A percentile compares a stretch with the other conserved stretches of the same genome.
Evolutionary conservation across 768 basidiomycete genomes (phyloP).

Genomic region (Obba rivulosa): DNA sequence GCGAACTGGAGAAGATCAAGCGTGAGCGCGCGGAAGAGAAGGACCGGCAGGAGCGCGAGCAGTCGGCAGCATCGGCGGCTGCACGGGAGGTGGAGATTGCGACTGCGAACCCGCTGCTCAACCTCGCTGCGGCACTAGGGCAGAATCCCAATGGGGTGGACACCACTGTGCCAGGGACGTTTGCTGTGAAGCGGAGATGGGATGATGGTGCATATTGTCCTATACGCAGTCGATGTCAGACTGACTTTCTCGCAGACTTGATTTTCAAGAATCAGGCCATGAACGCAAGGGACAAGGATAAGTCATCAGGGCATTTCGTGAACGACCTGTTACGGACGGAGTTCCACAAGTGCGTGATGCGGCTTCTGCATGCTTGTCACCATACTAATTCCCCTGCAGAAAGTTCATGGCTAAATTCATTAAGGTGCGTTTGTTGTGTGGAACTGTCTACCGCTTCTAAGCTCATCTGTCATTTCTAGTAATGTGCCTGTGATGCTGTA

Average conservation of each 20-base stretch:
- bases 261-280: constrained; percentile 99
- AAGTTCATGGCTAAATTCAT: constrained; percentile 94
- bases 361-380: constrained; percentile 1
- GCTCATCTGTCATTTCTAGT: no score
- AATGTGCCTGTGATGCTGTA: no score
- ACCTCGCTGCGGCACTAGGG: constrained; percentile 87
- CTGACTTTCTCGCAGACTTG: constrained; percentile 49
- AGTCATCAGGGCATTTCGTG: constrained; percentile 76
- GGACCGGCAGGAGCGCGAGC: constrained; percentile 71
- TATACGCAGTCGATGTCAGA: constrained; percentile 9
- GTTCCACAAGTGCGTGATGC: constrained; percentile 74
- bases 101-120: constrained; percentile 80
- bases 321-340: constrained; percentile 93
- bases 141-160: constrained; percentile 63
- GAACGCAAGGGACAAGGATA: constrained; percentile 53
- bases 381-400: constrained; percentile 33
- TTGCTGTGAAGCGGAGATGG: constrained; percentile 91
- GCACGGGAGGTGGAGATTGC: constrained; percentile 81
- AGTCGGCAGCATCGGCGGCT: constrained; percentile 53
- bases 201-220: constrained; percentile 71
- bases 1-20: constrained; percentile 98
- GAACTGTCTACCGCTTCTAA: neutral
- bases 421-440: constrained; percentile 44
- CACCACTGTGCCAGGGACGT: constrained; percentile 74
- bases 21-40: constrained; percentile 94